Conservation (phyloP, 176 grass and related monocot species). For the Ananas comosus region DNA sequence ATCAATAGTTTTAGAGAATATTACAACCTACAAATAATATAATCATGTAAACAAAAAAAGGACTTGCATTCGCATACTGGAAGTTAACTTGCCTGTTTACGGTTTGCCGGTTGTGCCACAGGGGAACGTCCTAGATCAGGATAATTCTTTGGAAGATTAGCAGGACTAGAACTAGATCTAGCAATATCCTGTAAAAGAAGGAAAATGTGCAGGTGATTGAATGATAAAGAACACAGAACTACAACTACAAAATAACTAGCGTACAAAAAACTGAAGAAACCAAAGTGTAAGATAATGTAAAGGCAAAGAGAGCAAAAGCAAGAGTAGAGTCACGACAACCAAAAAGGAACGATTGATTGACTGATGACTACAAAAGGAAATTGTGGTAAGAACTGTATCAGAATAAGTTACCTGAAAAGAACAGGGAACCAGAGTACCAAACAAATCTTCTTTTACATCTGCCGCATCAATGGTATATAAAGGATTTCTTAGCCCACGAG, state of each 20-base stretch:
- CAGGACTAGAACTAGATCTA: constrained; percentile 23
- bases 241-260: not conserved
- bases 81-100: constrained; percentile 36
- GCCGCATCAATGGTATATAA: constrained; percentile 46
- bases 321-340: no score
- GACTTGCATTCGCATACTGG: not conserved
- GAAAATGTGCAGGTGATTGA: constrained; percentile 1
- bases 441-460: constrained; percentile 51
- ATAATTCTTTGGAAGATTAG: constrained; percentile 25
- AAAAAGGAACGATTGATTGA: not conserved
- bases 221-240: constrained; percentile 9
- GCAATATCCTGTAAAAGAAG: constrained; percentile 39
- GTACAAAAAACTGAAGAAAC: no score
- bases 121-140: constrained; percentile 19
- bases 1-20: no score
- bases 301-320: no score
- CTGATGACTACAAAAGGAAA: not conserved
- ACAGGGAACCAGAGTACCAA: constrained; percentile 52
- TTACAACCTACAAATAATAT: no score
- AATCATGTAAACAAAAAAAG: not conserved
- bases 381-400: not conserved
- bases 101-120: constrained; percentile 24
- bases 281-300: no score
- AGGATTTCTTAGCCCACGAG: constrained; percentile 47
- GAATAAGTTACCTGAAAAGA: constrained; percentile 44